Conservation (phyloP, 2,329 filamentous ascomycete species). For the Talaromyces sp. region DNA sequence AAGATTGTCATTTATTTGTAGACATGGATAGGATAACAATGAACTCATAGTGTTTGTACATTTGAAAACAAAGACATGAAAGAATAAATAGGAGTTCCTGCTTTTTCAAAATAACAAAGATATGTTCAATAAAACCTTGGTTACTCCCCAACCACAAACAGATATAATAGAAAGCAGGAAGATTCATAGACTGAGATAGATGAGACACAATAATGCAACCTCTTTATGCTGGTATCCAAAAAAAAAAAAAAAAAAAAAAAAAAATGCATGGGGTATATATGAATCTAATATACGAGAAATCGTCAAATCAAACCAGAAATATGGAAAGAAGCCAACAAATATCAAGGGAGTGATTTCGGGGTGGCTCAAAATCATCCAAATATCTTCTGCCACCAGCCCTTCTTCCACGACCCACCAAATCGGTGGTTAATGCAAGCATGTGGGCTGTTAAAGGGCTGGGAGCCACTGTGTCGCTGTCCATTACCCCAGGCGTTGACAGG, state of each 20-base stretch:
- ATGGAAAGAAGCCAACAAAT: not conserved
- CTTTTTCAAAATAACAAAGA: not conserved
- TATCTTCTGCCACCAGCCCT: slow-evolving; percentile 24
- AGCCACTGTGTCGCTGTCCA: slow-evolving; percentile 28
- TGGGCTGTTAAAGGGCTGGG: slow-evolving; percentile 20
- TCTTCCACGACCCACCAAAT: slow-evolving; percentile 29
- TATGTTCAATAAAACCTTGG: not conserved
- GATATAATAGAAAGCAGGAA: not conserved
- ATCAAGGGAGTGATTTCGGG: not conserved
- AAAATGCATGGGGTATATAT: not conserved
- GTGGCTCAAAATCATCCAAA: slow-evolving; percentile 18
- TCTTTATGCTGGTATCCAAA: not conserved
- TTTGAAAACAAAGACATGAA: not conserved
- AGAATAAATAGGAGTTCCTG: not conserved
- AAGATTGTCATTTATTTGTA: not conserved
- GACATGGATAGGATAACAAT: not conserved
- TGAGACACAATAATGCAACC: not conserved
- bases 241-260: not conserved
- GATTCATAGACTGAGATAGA: not conserved
- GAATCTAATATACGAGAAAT: not conserved
- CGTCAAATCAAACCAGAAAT: not conserved
- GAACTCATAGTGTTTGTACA: not conserved
- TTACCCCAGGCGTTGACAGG: slow-evolving; percentile 61
- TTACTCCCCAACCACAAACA: not conserved
- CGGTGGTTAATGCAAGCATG: slow-evolving; percentile 30